Conservation (phyloP, 345 rosid genomes). For the Eucalyptus curtisii region DNA sequence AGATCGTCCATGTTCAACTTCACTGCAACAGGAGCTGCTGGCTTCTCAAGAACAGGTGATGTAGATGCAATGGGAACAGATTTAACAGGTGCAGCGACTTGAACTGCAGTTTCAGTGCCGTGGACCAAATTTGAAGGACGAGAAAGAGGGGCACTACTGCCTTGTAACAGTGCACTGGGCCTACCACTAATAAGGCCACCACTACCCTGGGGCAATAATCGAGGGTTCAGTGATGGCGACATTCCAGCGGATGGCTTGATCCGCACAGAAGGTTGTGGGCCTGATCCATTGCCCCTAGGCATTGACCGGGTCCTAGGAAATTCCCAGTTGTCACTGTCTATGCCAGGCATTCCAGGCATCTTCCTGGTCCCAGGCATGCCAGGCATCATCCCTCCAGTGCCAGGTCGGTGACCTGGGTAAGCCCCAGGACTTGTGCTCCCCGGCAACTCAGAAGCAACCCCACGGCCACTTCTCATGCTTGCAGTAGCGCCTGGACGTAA, state of each 20-base stretch:
- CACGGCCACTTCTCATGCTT: slow-evolving; percentile 48
- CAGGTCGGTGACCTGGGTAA: slow-evolving; percentile 61
- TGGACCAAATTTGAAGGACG: slow-evolving; percentile 2
- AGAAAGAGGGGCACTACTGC: slow-evolving; percentile 13
- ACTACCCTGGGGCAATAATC: slow-evolving; percentile 65
- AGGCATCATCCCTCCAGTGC: slow-evolving; percentile 94
- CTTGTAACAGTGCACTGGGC: slow-evolving; percentile 71
- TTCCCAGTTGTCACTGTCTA: slow-evolving; percentile 76
- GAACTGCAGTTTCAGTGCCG: slow-evolving; percentile 1
- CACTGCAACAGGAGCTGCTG: slow-evolving; percentile 7
- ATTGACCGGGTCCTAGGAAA: slow-evolving; percentile 47
- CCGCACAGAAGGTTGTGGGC: slow-evolving; percentile 24
- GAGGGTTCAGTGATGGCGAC: slow-evolving; percentile 39
- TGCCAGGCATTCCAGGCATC: slow-evolving; percentile 86
- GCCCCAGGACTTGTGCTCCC: slow-evolving; percentile 27
- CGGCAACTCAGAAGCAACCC: slow-evolving; percentile 1
- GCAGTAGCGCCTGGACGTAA: slow-evolving; percentile 82
- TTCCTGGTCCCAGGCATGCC: slow-evolving; percentile 91
- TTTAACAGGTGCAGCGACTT: slow-evolving; percentile 3
- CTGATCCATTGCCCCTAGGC: slow-evolving; percentile 60
- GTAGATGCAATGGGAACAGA: slow-evolving; percentile 1
- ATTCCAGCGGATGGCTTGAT: slow-evolving; percentile 31
- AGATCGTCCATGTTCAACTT: slow-evolving; percentile 36
- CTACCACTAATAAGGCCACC: slow-evolving; percentile 44
- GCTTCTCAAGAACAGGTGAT: slow-evolving; percentile 17